Conservation (phyloP, 805 yeast genomes). For the Candida xiaguanensis region DNA sequence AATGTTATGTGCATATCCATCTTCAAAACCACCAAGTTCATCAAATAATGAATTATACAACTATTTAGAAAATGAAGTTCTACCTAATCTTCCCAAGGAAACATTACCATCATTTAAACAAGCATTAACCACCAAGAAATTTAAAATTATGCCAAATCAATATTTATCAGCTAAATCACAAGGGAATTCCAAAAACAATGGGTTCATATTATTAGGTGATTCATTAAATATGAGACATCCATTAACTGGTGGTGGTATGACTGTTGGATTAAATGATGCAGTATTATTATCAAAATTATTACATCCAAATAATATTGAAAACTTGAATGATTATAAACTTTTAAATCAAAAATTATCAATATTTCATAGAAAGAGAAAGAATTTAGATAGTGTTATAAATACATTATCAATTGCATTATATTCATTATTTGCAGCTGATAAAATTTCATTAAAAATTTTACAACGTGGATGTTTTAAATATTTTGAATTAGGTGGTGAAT, state of each 20-base stretch:
- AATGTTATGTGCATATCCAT: conserved; percentile 82
- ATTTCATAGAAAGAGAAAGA: conserved; percentile 78
- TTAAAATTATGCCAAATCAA: conserved; percentile 91
- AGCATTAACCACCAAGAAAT: conserved; percentile 55
- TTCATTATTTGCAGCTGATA: conserved; percentile 85
- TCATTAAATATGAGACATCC: conserved; percentile 98
- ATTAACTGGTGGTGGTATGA: conserved; percentile 98
- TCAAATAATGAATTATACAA: conserved; percentile 51
- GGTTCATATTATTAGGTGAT: conserved; percentile 84
- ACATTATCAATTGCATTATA: conserved; percentile 88
- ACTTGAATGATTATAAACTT: conserved; percentile 53
- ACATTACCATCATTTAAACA: conserved; percentile 63
- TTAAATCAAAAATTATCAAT: conserved; percentile 55
- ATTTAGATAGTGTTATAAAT: conserved; percentile 78
- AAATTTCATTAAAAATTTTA: conserved; percentile 56
- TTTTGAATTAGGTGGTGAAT: conserved; percentile 79
- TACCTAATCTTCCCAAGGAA: conserved; percentile 63
- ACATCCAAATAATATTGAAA: conserved; percentile 48
- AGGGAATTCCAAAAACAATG: conserved; percentile 48
- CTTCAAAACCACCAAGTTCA: conserved; percentile 66
- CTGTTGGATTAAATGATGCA: conserved; percentile 90
- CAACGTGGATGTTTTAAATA: conserved; percentile 89
- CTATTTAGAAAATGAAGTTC: conserved; percentile 59
- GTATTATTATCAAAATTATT: conserved; percentile 63
- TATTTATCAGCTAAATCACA: conserved; percentile 77